Percentiles rank a stretch among this genome's conserved stretches.
phyloP scores from a whole-genome alignment of 768 basidiomycete genomes.

The Lactarius deliciosus region DNA sequence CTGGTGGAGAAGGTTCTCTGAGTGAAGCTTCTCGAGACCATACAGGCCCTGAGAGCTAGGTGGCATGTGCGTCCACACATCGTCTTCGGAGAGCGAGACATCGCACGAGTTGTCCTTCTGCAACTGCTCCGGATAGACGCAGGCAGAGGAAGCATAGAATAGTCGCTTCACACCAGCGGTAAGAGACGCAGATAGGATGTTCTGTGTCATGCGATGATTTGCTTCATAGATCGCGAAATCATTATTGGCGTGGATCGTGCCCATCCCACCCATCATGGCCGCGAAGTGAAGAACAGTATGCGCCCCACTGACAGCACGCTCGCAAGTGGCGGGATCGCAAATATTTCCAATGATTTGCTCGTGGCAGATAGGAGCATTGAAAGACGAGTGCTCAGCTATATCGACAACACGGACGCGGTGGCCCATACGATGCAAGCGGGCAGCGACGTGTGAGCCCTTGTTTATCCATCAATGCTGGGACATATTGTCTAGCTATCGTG shows the following conservation, averaged over 20 bases:
- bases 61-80: constrained; percentile 42
- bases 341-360: constrained; percentile 48
- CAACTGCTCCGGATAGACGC: constrained; percentile 51
- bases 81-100: constrained; percentile 47
- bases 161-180: constrained; percentile 44
- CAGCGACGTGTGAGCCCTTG: constrained; percentile 54
- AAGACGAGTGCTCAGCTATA: constrained; percentile 32
- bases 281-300: constrained; percentile 55
- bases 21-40: constrained; percentile 55
- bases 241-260: constrained; percentile 53
- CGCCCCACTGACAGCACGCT: constrained; percentile 41
- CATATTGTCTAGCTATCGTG: neutral
- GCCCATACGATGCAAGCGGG: constrained; percentile 37
- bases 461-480: constrained; percentile 7
- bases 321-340: constrained; percentile 43
- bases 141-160: constrained; percentile 59
- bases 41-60: constrained; percentile 56
- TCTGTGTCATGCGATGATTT: constrained; percentile 52
- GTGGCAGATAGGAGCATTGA: constrained; percentile 32
- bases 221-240: constrained; percentile 48
- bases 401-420: constrained; percentile 47
- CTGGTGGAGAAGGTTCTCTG: constrained; percentile 46
- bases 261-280: constrained; percentile 67
- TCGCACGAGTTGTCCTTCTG: constrained; percentile 39
- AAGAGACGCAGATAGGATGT: constrained; percentile 44